These are phyloP conservation scores for Aspergillus ruber DNA, from an alignment of 2,329 filamentous ascomycete genomes.

Conservation along the genomic window DNA sequence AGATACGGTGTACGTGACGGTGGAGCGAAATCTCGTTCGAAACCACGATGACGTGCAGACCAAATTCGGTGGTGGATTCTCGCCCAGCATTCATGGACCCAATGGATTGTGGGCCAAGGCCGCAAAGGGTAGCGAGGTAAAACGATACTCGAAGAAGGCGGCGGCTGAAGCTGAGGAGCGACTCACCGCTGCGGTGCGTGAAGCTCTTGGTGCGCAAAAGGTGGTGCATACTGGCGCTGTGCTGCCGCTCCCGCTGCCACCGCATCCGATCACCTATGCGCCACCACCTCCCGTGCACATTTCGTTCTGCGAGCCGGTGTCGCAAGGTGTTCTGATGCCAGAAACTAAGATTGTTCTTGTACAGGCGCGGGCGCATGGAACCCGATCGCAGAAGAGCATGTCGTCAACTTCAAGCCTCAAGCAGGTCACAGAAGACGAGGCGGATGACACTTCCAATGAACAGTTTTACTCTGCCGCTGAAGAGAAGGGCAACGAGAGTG, in stretches of 20 bases:
- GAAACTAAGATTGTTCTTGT: conserved; percentile 75
- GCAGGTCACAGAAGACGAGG: conserved; percentile 53
- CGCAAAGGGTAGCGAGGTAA: conserved; percentile 23
- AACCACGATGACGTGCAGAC: conserved; percentile 77
- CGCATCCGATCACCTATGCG: conserved; percentile 81
- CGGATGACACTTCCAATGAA: conserved; percentile 81
- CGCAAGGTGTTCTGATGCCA: conserved; percentile 72
- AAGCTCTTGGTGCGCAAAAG: conserved; percentile 64
- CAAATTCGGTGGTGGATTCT: conserved; percentile 66
- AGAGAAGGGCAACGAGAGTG: conserved; percentile 50
- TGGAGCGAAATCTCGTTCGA: conserved; percentile 73
- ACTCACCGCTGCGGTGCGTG: conserved; percentile 61
- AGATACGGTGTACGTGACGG: conserved; percentile 77
- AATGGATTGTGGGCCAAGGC: conserved; percentile 36
- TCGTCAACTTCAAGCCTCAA: conserved; percentile 51
- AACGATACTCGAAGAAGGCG: conserved; percentile 29
- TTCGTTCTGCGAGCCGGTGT: conserved; percentile 87
- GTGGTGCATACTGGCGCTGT: conserved; percentile 81
- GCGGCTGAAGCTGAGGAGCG: conserved; percentile 47
- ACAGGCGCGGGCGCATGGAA: conserved; percentile 45
- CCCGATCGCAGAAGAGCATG: conserved; percentile 37
- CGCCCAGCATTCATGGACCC: conserved; percentile 22
- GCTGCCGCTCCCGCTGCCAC: conserved; percentile 65
- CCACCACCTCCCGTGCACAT: conserved; percentile 80
- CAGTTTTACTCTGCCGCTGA: conserved; percentile 90